Evolutionary conservation across 2,329 filamentous ascomycete genomes (phyloP).

Genomic region (Cladosporium sp.): DNA sequence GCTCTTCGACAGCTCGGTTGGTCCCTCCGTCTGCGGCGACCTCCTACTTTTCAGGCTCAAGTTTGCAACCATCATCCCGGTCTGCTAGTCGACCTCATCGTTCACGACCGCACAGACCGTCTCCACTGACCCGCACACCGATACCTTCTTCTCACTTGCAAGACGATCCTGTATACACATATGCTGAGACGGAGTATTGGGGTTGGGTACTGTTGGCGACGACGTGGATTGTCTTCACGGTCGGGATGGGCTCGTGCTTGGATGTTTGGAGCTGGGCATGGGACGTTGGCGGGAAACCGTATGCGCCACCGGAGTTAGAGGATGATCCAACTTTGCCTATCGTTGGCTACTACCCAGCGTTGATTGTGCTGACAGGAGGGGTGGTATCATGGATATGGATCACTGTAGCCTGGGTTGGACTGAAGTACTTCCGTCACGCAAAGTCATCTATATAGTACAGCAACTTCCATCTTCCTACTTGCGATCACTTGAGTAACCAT

Average conservation of each 20-base stretch:
- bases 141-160: conserved; percentile 21
- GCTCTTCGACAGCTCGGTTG: neutral
- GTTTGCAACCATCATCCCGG: conserved; percentile 24
- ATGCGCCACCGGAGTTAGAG: conserved; percentile 91
- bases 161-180: conserved; percentile 55
- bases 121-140: conserved; percentile 21
- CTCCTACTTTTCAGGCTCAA: conserved; percentile 39
- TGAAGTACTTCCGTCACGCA: conserved; percentile 99
- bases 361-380: conserved; percentile 80
- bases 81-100: conserved; percentile 10
- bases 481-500: neutral
- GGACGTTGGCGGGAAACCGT: conserved; percentile 95
- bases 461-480: neutral
- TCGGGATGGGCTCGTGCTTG: conserved; percentile 93
- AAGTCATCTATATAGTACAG: conserved; percentile 50
- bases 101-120: conserved; percentile 21
- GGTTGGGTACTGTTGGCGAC: conserved; percentile 88
- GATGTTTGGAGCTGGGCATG: conserved; percentile 98
- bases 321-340: conserved; percentile 94
- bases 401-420: conserved; percentile 93
- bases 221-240: conserved; percentile 94
- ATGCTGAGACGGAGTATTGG: conserved; percentile 96
- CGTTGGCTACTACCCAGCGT: conserved; percentile 91
- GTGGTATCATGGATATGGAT: conserved; percentile 99
- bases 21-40: neutral